These are phyloP conservation scores for Blastobotrys proliferans DNA, from an alignment of 1,139 yeast genomes.

Conservation along the genomic window DNA sequence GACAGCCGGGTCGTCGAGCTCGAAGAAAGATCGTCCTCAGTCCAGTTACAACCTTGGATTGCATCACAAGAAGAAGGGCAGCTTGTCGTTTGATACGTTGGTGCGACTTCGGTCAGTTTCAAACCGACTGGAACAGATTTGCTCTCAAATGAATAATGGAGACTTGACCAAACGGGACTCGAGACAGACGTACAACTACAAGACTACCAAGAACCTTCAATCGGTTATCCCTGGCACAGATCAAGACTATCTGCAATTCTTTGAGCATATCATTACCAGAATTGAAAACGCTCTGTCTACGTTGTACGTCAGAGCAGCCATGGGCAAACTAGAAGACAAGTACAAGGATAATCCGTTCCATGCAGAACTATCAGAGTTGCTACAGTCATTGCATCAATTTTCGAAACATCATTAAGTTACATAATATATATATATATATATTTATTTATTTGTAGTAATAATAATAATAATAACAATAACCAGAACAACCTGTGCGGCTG, in stretches of 20 bases:
- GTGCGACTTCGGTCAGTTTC: constrained; percentile 45
- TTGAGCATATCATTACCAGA: constrained; percentile 61
- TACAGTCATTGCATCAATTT: constrained; percentile 3
- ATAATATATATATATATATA: too few relatives aligned
- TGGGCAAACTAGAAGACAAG: constrained; percentile 8
- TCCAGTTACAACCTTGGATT: background rate
- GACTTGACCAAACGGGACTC: background rate
- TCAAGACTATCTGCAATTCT: constrained; percentile 43
- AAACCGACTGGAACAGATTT: constrained; percentile 47
- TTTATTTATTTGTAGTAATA: too few relatives aligned
- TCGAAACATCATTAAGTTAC: too few relatives aligned
- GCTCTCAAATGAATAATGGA: constrained; percentile 34
- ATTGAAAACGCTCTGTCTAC: constrained; percentile 46
- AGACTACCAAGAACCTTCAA: constrained; percentile 22
- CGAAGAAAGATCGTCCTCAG: background rate
- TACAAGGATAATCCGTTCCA: constrained; percentile 3
- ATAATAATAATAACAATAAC: too few relatives aligned
- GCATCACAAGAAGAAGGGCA: constrained; percentile 16
- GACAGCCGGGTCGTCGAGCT: background rate
- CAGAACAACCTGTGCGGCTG: too few relatives aligned
- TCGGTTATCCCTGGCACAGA: constrained; percentile 31
- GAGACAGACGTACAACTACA: constrained; percentile 28
- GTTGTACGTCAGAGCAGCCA: constrained; percentile 24
- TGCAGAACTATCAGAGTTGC: constrained; percentile 2
- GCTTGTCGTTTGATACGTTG: constrained; percentile 36